Evolutionary conservation across 1,139 yeast species (phyloP).

Genomic region (Oligophagozyma castellii): DNA sequence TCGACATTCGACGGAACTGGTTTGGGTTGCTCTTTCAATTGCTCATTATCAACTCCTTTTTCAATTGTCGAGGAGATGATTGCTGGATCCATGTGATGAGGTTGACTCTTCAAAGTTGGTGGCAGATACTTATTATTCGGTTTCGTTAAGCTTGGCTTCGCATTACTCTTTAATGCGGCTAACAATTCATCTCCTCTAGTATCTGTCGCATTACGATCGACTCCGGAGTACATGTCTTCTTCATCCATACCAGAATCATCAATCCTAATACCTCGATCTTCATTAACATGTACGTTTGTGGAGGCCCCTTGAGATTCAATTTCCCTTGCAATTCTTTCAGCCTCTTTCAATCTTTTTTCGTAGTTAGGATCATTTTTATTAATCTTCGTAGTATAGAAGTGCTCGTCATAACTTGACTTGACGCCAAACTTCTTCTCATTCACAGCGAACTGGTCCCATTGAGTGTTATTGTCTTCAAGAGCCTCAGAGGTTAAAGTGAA

Average conservation of each 20-base stretch:
- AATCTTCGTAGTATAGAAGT: constrained; percentile 75
- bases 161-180: constrained; percentile 39
- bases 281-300: constrained; percentile 71
- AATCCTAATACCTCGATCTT: constrained; percentile 68
- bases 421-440: constrained; percentile 85
- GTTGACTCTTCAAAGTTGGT: constrained; percentile 53
- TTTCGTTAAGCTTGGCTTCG: constrained; percentile 15
- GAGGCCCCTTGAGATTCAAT: constrained; percentile 54
- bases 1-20: constrained; percentile 1
- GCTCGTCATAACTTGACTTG: constrained; percentile 76
- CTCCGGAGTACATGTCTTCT: constrained; percentile 94
- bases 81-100: constrained; percentile 64
- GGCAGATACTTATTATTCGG: constrained; percentile 27
- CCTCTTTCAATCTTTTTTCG: constrained; percentile 47
- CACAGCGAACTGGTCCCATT: constrained; percentile 91
- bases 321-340: constrained; percentile 70
- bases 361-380: constrained; percentile 67
- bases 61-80: constrained; percentile 36
- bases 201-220: constrained; percentile 24
- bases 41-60: constrained; percentile 3
- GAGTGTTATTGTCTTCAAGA: constrained; percentile 32
- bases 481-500: constrained; percentile 22
- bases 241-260: constrained; percentile 88
- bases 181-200: constrained; percentile 47
- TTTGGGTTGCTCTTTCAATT: constrained; percentile 1